A percentile compares a stretch with the other conserved stretches of the same genome.
Evolutionary conservation across 805 yeast species (phyloP).

Genomic region (Tetrapisispora nanseiensis): DNA sequence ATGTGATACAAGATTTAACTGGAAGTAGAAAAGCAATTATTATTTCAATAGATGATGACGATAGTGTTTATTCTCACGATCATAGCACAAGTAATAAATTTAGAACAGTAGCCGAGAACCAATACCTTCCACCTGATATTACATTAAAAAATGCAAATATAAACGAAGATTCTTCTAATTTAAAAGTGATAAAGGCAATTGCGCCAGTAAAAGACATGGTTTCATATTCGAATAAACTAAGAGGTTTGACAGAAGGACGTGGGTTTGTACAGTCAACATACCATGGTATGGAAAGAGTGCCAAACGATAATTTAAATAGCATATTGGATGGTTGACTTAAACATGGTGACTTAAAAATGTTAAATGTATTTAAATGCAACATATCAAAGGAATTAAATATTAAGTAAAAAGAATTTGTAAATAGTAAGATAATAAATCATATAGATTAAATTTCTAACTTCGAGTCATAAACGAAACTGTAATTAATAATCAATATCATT

Average conservation of each 20-base stretch:
- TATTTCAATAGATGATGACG: conserved; percentile 58
- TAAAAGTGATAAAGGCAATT: conserved; percentile 57
- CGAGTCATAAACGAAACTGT: not conserved
- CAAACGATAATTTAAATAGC: conserved; percentile 39
- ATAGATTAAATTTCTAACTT: not conserved
- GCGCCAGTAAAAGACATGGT: conserved; percentile 87
- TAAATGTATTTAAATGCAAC: not conserved
- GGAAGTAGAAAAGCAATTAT: conserved; percentile 71
- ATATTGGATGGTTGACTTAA: conserved; percentile 13
- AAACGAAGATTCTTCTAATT: conserved; percentile 7
- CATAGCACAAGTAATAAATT: conserved; percentile 38
- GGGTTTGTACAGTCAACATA: conserved; percentile 76
- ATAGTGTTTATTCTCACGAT: conserved; percentile 5
- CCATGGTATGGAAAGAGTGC: conserved; percentile 59
- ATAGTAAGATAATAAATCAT: not conserved
- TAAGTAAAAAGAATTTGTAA: not conserved
- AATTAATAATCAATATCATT: not conserved
- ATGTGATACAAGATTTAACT: conserved; percentile 75
- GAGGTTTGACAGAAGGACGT: conserved; percentile 85
- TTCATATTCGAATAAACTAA: conserved; percentile 67
- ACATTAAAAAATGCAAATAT: conserved; percentile 29
- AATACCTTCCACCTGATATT: conserved; percentile 72
- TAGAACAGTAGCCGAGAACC: conserved; percentile 44
- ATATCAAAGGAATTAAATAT: not conserved
- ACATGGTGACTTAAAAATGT: not conserved